Evolutionary conservation across 2,329 filamentous ascomycete genomes (phyloP), one percentile per base, ranked within the genome.

Genomic region (Helotiales sp.): DNA sequence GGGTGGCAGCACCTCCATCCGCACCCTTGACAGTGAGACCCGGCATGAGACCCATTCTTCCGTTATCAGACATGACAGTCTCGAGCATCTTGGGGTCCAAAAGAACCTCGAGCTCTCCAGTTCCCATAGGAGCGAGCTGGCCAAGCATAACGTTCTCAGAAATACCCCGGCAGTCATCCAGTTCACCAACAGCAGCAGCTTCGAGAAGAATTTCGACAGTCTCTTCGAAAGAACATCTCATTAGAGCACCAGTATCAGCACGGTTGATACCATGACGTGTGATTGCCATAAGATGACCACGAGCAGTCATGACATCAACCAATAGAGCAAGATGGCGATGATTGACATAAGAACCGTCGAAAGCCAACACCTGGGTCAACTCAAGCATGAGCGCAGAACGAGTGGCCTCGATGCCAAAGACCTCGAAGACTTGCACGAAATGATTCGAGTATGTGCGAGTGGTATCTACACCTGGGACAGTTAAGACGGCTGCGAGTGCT

Each of bases 191-290:
- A 15, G 92, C 91, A 24, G 95, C 95, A 60, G 95, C 96, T 72
- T 99, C 95, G 19, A 99, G 85, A 53, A 99, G 80, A 79, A 99
- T 99, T 72, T 99, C 96, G 38, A 99, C 95, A 0, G 95, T 99
- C 75, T 99, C 96, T 76, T 99, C 95, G 77, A 99, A 99, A 1
- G 95, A 99, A 81, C 96, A 99, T 74, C 95, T 89, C 95, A 99
- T 99, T 69, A 99, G 82, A 9, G 95, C 96, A 79, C 95, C 95
- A 61, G 96, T 99, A 72, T 99, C 95, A 25, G 93, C 91, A 69
- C 95, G 87, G 79, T 99, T 99, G 79, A 99, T 99, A 77, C 95
- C 95, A 72, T 99, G 95, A 76, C 95, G 90, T 55, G 95, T 99
- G 63, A 99, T 93, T 13, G 95, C 93, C 74, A 96, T 96, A 69